Conservation (phyloP, 2,329 filamentous ascomycete species). For the Fusarium sp. region DNA sequence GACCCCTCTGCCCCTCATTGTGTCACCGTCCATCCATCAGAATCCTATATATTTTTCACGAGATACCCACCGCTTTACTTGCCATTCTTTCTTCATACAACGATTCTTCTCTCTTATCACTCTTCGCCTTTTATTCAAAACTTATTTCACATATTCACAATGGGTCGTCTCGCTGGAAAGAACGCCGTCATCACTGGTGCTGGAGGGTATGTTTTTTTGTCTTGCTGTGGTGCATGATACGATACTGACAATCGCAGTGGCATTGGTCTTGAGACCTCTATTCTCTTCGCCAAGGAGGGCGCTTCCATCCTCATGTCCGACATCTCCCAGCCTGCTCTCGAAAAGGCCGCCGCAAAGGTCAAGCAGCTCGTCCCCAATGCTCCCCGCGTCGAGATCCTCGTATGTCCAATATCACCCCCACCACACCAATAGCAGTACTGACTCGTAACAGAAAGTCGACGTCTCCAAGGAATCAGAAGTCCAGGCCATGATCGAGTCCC, state of each 20-base stretch:
- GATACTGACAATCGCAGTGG: constrained; percentile 64
- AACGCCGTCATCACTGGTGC: constrained; percentile 83
- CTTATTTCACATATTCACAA: constrained; percentile 40
- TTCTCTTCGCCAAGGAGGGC: constrained; percentile 90
- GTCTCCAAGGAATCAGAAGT: constrained; percentile 88
- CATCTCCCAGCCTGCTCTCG: constrained; percentile 81
- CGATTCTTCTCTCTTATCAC: background rate
- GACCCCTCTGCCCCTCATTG: constrained; percentile 2
- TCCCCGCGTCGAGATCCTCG: constrained; percentile 70
- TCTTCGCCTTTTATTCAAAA: background rate
- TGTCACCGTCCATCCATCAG: constrained; percentile 11
- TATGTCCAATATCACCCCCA: constrained; percentile 43
- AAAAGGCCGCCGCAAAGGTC: constrained; percentile 79
- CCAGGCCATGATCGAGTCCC: constrained; percentile 75
- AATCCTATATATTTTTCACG: background rate
- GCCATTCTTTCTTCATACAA: background rate
- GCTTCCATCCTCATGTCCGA: constrained; percentile 88
- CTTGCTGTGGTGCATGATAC: background rate
- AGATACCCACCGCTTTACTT: constrained; percentile 6
- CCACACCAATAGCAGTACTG: background rate
- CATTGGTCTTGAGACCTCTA: constrained; percentile 91
- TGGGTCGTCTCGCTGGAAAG: constrained; percentile 67
- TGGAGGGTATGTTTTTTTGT: constrained; percentile 73
- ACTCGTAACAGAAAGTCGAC: constrained; percentile 62
- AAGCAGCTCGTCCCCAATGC: constrained; percentile 74